phyloP scores from a whole-genome alignment of 352 stramenopile species.

The Phytophthora capsici region DNA sequence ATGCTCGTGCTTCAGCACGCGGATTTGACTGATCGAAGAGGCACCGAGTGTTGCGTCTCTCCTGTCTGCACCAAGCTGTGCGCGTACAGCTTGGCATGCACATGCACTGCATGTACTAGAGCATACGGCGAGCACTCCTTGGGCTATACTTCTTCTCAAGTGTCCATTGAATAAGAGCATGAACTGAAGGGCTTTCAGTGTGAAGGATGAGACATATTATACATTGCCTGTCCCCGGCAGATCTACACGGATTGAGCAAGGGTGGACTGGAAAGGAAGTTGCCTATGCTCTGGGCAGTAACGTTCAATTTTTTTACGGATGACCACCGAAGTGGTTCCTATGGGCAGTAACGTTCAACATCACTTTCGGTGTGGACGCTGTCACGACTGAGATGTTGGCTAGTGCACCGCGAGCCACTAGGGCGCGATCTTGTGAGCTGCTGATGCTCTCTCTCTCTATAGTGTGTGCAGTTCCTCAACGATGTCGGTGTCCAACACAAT shows the following conservation, averaged over 20 bases:
- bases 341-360: constrained; percentile 7
- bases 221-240: background rate
- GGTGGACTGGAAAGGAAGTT: constrained; percentile 11
- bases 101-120: too few relatives aligned
- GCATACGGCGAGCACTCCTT: too few relatives aligned
- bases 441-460: background rate
- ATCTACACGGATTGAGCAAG: constrained; percentile 2
- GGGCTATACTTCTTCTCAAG: too few relatives aligned
- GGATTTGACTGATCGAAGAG: constrained; percentile 20
- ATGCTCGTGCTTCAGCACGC: constrained; percentile 2
- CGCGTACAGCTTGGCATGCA: too few relatives aligned
- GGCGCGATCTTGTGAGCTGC: constrained; percentile 13
- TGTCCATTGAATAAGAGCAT: too few relatives aligned
- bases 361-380: constrained; percentile 13
- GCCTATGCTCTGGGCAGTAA: constrained; percentile 3
- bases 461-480: background rate
- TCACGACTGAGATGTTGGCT: constrained; percentile 14
- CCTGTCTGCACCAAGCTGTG: background rate
- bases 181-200: too few relatives aligned
- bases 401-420: background rate
- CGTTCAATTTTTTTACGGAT: too few relatives aligned
- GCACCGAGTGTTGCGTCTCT: constrained; percentile 1
- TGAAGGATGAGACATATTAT: too few relatives aligned
- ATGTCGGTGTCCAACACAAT: constrained; percentile 11
- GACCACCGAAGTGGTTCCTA: too few relatives aligned